Percentiles rank a stretch among this genome's conserved stretches.
Evolutionary conservation across 805 yeast species (phyloP).

Genomic region (Zygosaccharomyces bailii): DNA sequence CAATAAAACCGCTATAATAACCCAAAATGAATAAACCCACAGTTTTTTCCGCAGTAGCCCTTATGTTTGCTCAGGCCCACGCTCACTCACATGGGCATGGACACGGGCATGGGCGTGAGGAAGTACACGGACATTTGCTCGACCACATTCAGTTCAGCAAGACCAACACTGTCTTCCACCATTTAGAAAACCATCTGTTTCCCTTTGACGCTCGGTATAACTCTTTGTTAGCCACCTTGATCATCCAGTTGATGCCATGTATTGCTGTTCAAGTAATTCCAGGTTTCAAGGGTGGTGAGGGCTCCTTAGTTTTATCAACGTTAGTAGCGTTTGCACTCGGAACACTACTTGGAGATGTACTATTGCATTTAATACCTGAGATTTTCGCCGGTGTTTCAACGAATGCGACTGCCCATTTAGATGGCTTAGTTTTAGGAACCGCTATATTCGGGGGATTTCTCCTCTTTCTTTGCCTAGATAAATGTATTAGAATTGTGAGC

Average conservation of each 20-base stretch:
- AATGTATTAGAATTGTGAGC: slow-evolving; percentile 45
- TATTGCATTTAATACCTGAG: slow-evolving; percentile 69
- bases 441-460: slow-evolving; percentile 61
- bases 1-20: neutral
- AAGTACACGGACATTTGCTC: neutral
- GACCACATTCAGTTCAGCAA: neutral
- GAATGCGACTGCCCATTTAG: slow-evolving; percentile 8
- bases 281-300: slow-evolving; percentile 29
- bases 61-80: neutral
- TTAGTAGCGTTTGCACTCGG: slow-evolving; percentile 74
- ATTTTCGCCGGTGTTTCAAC: slow-evolving; percentile 52
- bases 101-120: neutral
- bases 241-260: slow-evolving; percentile 65
- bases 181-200: slow-evolving; percentile 17
- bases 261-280: slow-evolving; percentile 55
- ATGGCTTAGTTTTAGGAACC: slow-evolving; percentile 39
- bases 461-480: slow-evolving; percentile 60
- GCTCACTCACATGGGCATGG: slow-evolving; percentile 9
- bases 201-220: slow-evolving; percentile 49
- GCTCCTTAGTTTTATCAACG: slow-evolving; percentile 38
- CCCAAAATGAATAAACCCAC: neutral
- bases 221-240: slow-evolving; percentile 58
- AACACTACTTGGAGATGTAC: slow-evolving; percentile 70
- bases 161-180: slow-evolving; percentile 4
- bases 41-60: neutral